Evolutionary conservation across 495 filamentous ascomycete genomes (phyloP), one percentile per base, ranked within the genome.

Genomic region (Talaromyces trachyspermus): DNA sequence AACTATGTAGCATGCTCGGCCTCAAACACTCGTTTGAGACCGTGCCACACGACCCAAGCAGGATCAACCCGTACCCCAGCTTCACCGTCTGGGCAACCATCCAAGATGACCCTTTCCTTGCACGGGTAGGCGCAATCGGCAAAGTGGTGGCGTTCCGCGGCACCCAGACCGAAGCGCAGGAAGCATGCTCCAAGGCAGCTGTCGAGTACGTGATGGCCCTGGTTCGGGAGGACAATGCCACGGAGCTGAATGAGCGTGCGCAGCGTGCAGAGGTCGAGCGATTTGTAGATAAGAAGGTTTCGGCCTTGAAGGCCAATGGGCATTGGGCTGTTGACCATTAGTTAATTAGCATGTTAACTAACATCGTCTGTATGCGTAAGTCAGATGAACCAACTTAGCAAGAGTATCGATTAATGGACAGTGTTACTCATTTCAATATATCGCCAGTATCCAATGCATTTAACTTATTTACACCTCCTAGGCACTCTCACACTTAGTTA

Each of bases 61-160:
- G n/a, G n/a, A 6, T 9, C 29, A 15, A 39, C 24, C 30, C 23
- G 27, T 14, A 30, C 26, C 46, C 36, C 7, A 36, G 48, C 24
- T 60, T 55, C 43, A 49, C 40, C 4, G 49, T 45, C 2, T 55
- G 47, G 2, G 64, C 58, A 7, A 51, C 46, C 7, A 66, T 68
- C 43, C 46, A 57, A 5, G 25, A 15, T 2, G 46, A 66, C 18
- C 65, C 64, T 2, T 69, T 61, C 42, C 58, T 71, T 4, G 35
- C 43, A 20, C 59, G 65, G 0, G 68, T 61, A 0, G 63, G 68
- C 8, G 54, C 59, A 2, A 53, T 69, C 24, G 52, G 53, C 12
- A 22, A 55, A 15, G 39, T 56, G 1, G 44, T 47, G 0, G 27
- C 36, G 5, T 17, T 50, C 9, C 41, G 23, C 8, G 41, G 40